These are phyloP conservation scores for Melastoma malabathricum DNA, from an alignment of 345 rosid species.

Conservation along the genomic window DNA sequence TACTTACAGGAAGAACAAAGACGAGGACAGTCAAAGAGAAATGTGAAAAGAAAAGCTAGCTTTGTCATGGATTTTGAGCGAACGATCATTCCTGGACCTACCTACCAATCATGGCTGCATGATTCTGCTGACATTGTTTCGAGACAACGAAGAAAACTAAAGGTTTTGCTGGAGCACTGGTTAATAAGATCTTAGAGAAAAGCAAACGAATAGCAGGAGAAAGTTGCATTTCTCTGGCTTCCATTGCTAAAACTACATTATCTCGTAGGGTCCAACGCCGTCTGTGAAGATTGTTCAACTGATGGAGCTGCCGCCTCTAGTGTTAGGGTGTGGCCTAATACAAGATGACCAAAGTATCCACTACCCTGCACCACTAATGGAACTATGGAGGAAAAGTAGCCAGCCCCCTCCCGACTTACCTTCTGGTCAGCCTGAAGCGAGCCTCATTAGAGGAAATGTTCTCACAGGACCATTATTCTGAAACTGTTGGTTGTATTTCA, in stretches of 20 bases:
- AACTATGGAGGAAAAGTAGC: conserved; percentile 52
- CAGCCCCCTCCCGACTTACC: conserved; percentile 38
- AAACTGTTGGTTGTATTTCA: not conserved
- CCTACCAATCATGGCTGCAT: conserved; percentile 70
- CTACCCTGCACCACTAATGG: conserved; percentile 54
- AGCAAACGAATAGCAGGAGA: too few species aligned
- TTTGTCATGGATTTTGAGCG: conserved; percentile 52
- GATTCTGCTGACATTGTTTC: conserved; percentile 43
- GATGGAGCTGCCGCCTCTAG: conserved; percentile 57
- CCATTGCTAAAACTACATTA: not conserved
- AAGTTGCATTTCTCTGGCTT: too few species aligned
- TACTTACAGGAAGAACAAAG: conserved; percentile 27
- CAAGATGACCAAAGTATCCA: conserved; percentile 18
- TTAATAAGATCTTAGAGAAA: too few species aligned
- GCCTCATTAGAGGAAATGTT: not conserved
- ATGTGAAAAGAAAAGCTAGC: conserved; percentile 28
- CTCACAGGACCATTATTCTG: too few species aligned
- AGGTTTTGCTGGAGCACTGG: conserved; percentile 19
- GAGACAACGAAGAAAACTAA: conserved; percentile 42
- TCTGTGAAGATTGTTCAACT: conserved; percentile 33
- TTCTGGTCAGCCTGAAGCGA: conserved; percentile 32
- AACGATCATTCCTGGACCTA: conserved; percentile 45
- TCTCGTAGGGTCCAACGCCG: conserved; percentile 26
- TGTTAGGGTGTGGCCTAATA: conserved; percentile 29
- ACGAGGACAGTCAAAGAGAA: conserved; percentile 29